phyloP scores from a whole-genome alignment of 78 protist genomes.

The Dictyostelium intermedium region DNA sequence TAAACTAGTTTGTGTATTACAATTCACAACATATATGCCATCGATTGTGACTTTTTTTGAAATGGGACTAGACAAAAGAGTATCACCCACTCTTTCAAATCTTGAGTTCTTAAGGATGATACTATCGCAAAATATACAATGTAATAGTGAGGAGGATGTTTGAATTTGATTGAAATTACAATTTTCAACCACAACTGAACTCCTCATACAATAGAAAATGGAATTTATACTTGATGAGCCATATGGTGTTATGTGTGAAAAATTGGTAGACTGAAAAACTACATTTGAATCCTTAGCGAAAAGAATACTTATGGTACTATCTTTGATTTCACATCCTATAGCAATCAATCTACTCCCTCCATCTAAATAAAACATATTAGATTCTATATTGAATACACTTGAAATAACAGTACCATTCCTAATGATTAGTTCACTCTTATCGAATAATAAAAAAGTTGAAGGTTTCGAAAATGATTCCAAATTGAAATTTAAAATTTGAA shows the following conservation, averaged over 20 bases:
- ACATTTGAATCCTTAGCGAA: neutral
- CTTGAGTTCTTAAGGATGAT: neutral
- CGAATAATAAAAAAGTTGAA: neutral
- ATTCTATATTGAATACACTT: neutral
- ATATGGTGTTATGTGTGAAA: neutral
- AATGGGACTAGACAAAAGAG: neutral
- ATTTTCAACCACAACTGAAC: neutral
- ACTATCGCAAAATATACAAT: neutral
- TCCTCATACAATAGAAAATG: no score
- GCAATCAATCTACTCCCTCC: neutral
- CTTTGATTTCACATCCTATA: neutral
- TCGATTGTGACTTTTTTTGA: neutral
- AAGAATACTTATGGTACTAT: neutral
- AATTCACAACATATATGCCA: neutral
- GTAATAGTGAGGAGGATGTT: neutral
- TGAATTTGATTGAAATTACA: neutral
- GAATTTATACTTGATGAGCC: neutral
- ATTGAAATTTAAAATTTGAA: neutral
- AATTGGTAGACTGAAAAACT: neutral
- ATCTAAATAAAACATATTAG: neutral
- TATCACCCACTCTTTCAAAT: neutral
- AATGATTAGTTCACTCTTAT: neutral
- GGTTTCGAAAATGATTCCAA: neutral
- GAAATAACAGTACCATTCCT: neutral
- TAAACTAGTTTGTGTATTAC: neutral